Evolutionary conservation across 164 flowering plant species (phyloP).

Genomic region (Platanus orientalis): DNA sequence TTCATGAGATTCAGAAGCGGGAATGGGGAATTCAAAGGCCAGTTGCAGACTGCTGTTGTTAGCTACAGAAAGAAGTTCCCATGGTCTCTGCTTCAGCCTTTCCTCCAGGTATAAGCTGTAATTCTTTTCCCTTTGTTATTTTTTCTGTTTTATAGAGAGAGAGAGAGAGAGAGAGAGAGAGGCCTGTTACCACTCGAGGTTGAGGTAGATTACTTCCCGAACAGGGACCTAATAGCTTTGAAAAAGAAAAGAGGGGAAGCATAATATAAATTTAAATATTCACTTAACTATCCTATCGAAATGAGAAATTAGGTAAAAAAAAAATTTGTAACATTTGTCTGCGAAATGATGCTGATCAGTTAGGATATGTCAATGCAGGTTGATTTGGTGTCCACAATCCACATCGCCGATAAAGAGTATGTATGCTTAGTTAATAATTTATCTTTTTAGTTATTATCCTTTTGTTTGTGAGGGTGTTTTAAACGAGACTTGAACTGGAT

Average conservation of each 20-base stretch:
- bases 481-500: too few relatives aligned
- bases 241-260: too few relatives aligned
- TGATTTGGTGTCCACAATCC: conserved; percentile 96
- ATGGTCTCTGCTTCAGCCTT: conserved; percentile 76
- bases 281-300: neutral
- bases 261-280: too few relatives aligned
- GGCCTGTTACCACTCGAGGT: neutral
- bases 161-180: neutral
- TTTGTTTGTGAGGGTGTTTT: neutral
- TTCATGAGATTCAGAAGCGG: conserved; percentile 71
- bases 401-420: conserved; percentile 95
- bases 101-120: conserved; percentile 52
- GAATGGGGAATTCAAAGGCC: conserved; percentile 29
- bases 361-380: conserved; percentile 44
- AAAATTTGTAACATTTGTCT: neutral
- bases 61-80: conserved; percentile 77
- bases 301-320: neutral
- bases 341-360: neutral
- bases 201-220: too few relatives aligned
- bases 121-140: neutral
- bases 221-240: too few relatives aligned
- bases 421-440: conserved; percentile 13
- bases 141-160: neutral
- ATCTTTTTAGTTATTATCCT: neutral
- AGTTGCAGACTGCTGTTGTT: conserved; percentile 94